Base-by-base conservation (phyloP, 805 yeast species). In the Zygoascus flipseniorum region DNA sequence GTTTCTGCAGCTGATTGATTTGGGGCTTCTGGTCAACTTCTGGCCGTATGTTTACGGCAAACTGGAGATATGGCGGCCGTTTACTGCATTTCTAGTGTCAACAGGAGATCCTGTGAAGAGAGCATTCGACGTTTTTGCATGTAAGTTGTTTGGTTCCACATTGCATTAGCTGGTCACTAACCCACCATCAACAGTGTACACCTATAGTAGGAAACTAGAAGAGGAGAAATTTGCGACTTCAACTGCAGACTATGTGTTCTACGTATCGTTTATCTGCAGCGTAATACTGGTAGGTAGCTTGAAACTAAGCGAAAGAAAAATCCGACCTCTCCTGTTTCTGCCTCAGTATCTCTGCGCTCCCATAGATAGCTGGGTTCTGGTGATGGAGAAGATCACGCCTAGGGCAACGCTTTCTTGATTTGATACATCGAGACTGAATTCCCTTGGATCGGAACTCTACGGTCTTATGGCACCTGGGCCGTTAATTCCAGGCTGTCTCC, bases 301-400 rank as follows among this genome's bases (percentile, higher is more conserved):
- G 23, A 35, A n/a, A 35, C n/a, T n/a, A n/a, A n/a, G n/a, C 28
- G 28, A 23, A 23, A 23, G 6, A 23, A 23, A 23, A 23, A 23
- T 23, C 28, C 6, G 28, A 8, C 18, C 39, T 48, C 68, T 65
- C 69, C 69, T 64, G 62, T 65, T 65, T 64, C 69, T 65, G 69
- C 69, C 65, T 56, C 68, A 53, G 53, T 53, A 47, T 31, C 56
- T 58, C 56, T 53, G 56, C n/a, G 54, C 57, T 55, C 48, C 66
- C 49, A 64, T 64, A 61, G 61, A 59, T 57, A 47, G 47, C 52
- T 59, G 69, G 64, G 66, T 64, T 62, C 68, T 65, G 66, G 60
- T 64, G 51, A 65, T 62, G 69, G 69, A 65, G 69, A 57, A 65
- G 60, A 65, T 65, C 61, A 58, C 60, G 68, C 67, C 52, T 37